Conservation (phyloP, 2,329 filamentous ascomycete genomes). For the Graphiopsis chlorocephala region DNA sequence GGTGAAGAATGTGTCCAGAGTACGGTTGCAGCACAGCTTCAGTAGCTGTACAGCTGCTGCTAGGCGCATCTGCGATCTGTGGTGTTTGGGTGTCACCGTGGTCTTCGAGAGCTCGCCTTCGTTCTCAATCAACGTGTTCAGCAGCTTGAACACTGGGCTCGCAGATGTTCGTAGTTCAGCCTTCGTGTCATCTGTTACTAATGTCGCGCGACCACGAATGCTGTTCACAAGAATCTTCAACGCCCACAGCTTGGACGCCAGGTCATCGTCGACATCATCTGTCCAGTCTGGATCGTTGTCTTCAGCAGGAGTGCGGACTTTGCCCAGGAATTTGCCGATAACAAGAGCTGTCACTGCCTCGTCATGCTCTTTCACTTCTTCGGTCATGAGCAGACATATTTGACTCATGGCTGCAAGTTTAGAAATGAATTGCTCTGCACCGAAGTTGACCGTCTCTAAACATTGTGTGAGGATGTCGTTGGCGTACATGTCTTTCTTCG, state of each 20-base stretch:
- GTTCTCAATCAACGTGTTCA: conserved; percentile 71
- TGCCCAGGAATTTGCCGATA: conserved; percentile 69
- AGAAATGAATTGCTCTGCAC: conserved; percentile 68
- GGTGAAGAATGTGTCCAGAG: conserved; percentile 72
- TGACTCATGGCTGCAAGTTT: conserved; percentile 71
- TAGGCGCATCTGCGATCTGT: conserved; percentile 78
- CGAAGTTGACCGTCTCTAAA: conserved; percentile 71
- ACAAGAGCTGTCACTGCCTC: conserved; percentile 77
- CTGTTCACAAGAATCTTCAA: conserved; percentile 84
- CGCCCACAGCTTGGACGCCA: conserved; percentile 77
- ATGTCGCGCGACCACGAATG: conserved; percentile 57
- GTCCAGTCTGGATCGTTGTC: conserved; percentile 45
- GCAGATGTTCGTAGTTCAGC: conserved; percentile 51
- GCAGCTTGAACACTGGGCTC: conserved; percentile 69
- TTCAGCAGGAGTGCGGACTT: conserved; percentile 55
- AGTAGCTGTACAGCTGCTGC: conserved; percentile 74
- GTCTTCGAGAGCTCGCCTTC: conserved; percentile 78
- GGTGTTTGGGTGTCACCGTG: conserved; percentile 66
- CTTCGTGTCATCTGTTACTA: conserved; percentile 34
- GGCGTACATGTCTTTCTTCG: conserved; percentile 79
- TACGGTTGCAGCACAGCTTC: conserved; percentile 76
- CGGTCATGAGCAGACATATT: conserved; percentile 70
- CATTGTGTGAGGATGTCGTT: conserved; percentile 77
- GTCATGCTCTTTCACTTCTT: conserved; percentile 68
- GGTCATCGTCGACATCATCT: conserved; percentile 71